Conservation (phyloP, 768 basidiomycete genomes). For the Tulasnella sp. region DNA sequence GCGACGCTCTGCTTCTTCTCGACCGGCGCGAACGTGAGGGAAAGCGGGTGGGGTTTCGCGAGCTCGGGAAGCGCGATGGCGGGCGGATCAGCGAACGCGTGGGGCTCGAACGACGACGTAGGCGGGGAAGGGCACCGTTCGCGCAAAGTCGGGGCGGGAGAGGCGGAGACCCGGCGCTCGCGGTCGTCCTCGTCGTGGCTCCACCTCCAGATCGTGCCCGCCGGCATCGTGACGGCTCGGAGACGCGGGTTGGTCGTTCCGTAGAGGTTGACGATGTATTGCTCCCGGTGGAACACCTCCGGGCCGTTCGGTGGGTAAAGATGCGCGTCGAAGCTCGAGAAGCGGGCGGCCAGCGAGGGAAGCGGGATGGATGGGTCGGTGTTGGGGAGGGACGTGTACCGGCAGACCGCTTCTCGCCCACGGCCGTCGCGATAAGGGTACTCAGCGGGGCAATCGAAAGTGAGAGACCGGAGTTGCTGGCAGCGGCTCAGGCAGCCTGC, state of each 20-base stretch:
- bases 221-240: conserved; percentile 4
- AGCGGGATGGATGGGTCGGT: conserved; percentile 9
- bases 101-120: background rate
- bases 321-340: background rate
- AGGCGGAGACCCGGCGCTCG: background rate
- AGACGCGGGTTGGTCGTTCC: background rate
- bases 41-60: background rate
- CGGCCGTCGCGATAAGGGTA: background rate
- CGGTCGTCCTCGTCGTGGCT: background rate
- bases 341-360: background rate
- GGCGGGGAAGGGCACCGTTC: background rate
- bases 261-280: conserved; percentile 13
- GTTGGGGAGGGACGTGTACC: background rate
- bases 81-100: background rate
- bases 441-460: background rate
- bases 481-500: conserved; percentile 10
- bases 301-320: conserved; percentile 8
- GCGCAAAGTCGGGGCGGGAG: background rate
- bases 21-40: background rate
- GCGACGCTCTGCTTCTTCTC: background rate
- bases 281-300: conserved; percentile 10
- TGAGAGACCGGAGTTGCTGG: background rate
- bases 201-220: conserved; percentile 6
- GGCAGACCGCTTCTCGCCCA: background rate
- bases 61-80: background rate